Base-by-base conservation (phyloP, 2,329 filamentous ascomycete genomes). In the Epichloe sylvatica region DNA sequence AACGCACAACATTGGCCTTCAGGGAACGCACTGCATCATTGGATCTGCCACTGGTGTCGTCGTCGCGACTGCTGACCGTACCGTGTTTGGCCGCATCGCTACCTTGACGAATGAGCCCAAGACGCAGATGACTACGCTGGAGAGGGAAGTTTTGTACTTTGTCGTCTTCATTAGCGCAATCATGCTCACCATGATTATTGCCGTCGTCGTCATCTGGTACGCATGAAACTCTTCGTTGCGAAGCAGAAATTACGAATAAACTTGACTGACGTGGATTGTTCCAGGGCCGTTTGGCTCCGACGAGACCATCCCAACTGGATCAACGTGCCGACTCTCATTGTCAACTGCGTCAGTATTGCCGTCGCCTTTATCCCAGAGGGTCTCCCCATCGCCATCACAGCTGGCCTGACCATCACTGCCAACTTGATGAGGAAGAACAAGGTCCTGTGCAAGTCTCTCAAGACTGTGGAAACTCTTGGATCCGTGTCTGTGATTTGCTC, bases 361-460 rank as follows among this genome's bases (percentile, higher is more conserved):
- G 80, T 87, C 7, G 84, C 84, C 1, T 87, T 87, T 60, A 85
- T 89, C 13, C 84, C 85, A 0, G 84, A 88, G 64, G 83, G 83
- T 5, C 68, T 86, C 0, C 83, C 83, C 0, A 81, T 87, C 46
- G 82, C 83, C 0, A 67, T 86, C 36, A 83, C 82, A 0, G 78
- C 80, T 1, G 83, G 80, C 17, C 70, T 90, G 54, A 88, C 84
- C 0, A 89, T 90, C 52, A 83, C 79, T 1, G 84, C 85, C 19
- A 85, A 83, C 54, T 74, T 85, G 56, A 88, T 90, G 85, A 74
- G 74, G 54, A 81, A 83, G 66, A 82, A 88, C 63, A 83, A 84
- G 60, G 80, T 89, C 41, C 73, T 89, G 8, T 88, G 84, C 77
- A 89, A 89, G 66, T 86, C 81, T 0, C 71, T 90, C 44, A 86